These are phyloP conservation scores for Boletus smithii DNA, from an alignment of 1,284 basidiomycete genomes.

Conservation along the genomic window DNA sequence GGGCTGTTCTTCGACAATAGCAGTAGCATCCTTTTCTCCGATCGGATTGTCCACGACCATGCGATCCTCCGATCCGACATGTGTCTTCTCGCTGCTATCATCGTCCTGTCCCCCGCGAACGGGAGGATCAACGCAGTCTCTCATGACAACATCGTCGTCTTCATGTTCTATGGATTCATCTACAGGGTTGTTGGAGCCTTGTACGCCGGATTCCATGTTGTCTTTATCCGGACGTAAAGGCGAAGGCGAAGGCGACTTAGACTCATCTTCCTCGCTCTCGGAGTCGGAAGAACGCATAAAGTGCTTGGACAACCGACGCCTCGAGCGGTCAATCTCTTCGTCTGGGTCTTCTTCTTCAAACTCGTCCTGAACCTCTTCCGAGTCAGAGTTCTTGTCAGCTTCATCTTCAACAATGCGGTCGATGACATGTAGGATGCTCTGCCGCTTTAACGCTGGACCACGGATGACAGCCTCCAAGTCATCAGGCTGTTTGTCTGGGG, in stretches of 20 bases:
- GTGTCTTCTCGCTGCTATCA: slow-evolving; percentile 20
- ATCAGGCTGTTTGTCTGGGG: slow-evolving; percentile 12
- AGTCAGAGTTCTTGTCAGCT: slow-evolving; percentile 19
- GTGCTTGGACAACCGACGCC: slow-evolving; percentile 6
- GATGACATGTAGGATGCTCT: slow-evolving; percentile 18
- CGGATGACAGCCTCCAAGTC: slow-evolving; percentile 48
- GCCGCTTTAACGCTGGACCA: slow-evolving; percentile 38
- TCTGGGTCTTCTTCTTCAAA: slow-evolving; percentile 31
- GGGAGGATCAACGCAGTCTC: background rate
- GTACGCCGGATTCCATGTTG: background rate
- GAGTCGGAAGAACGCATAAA: slow-evolving; percentile 20
- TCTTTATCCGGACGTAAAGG: background rate
- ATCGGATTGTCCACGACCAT: slow-evolving; percentile 16
- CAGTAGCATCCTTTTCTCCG: slow-evolving; percentile 3
- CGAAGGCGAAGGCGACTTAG: slow-evolving; percentile 11
- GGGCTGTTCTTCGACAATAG: background rate
- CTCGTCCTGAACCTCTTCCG: slow-evolving; percentile 34
- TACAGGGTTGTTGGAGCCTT: background rate
- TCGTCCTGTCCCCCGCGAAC: slow-evolving; percentile 1
- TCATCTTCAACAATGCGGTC: slow-evolving; percentile 14
- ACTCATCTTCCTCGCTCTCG: slow-evolving; percentile 22
- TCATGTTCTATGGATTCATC: background rate
- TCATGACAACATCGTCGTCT: slow-evolving; percentile 8
- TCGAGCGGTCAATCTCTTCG: slow-evolving; percentile 7
- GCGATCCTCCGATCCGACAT: slow-evolving; percentile 20